Percentiles rank a stretch among this genome's conserved stretches.
These are phyloP conservation scores for Lactarius deliciosus DNA, from an alignment of 768 basidiomycete species.

Conservation along the genomic window DNA sequence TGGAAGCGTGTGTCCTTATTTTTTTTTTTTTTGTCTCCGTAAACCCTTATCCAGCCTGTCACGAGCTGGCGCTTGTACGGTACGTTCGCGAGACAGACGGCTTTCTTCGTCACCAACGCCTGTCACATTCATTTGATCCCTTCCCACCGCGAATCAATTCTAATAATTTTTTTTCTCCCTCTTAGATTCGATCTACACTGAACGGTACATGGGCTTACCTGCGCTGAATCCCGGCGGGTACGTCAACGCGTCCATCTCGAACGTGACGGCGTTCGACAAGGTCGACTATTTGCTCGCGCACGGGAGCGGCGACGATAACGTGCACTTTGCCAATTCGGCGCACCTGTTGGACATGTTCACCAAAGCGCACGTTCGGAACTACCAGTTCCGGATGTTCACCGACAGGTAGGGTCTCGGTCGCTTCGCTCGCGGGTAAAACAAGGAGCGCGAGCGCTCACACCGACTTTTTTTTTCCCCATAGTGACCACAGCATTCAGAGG, in stretches of 20 bases:
- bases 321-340: conserved; percentile 91
- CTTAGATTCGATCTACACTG: conserved; percentile 92
- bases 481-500: conserved; percentile 74
- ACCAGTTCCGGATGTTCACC: conserved; percentile 94
- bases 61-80: conserved; percentile 84
- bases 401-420: conserved; percentile 63
- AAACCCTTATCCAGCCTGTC: conserved; percentile 57
- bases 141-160: neutral
- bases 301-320: conserved; percentile 95
- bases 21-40: neutral
- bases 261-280: conserved; percentile 82
- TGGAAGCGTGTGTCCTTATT: neutral
- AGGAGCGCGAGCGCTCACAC: conserved; percentile 16
- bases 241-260: conserved; percentile 80
- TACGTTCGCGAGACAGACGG: conserved; percentile 35
- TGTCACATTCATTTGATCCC: neutral
- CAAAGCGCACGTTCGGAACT: conserved; percentile 63
- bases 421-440: neutral
- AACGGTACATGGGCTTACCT: conserved; percentile 93
- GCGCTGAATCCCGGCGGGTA: conserved; percentile 82
- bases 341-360: conserved; percentile 94
- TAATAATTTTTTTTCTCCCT: neutral
- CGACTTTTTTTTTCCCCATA: conserved; percentile 35
- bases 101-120: neutral
- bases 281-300: conserved; percentile 85